These are phyloP conservation scores for Dioscorea alata DNA, from an alignment of 106 monocot species.

Conservation along the genomic window DNA sequence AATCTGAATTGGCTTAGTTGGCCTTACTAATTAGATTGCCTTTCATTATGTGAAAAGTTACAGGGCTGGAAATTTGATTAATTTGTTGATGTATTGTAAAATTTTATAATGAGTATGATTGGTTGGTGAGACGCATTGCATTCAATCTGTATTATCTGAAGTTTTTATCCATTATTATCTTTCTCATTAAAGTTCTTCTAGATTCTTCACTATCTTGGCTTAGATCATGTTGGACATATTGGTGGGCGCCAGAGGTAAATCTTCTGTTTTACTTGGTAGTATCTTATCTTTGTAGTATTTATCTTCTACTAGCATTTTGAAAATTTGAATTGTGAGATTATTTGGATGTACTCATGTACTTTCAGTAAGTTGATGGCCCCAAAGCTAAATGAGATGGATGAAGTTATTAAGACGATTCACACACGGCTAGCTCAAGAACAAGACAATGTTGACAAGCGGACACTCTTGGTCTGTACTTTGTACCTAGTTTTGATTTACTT, in stretches of 20 bases:
- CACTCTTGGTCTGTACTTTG: constrained; percentile 74
- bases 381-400: constrained; percentile 97
- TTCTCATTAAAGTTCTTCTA: constrained; percentile 20
- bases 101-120: too few relatives aligned
- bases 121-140: too few relatives aligned
- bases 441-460: constrained; percentile 32
- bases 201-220: constrained; percentile 96
- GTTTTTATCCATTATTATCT: too few relatives aligned
- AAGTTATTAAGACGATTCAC: constrained; percentile 62
- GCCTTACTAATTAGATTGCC: too few relatives aligned
- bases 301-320: not conserved
- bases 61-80: too few relatives aligned
- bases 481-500: not conserved
- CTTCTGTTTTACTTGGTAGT: not conserved
- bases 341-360: constrained; percentile 1
- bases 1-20: too few relatives aligned
- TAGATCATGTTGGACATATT: constrained; percentile 98
- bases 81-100: too few relatives aligned
- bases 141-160: not conserved
- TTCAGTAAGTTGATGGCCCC: constrained; percentile 78
- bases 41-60: too few relatives aligned
- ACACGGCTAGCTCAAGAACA: constrained; percentile 25
- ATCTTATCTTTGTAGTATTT: not conserved
- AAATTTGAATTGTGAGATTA: not conserved
- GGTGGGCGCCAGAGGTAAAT: constrained; percentile 89